Conservation (phyloP, 345 rosid species). For the Adansonia digitata region DNA sequence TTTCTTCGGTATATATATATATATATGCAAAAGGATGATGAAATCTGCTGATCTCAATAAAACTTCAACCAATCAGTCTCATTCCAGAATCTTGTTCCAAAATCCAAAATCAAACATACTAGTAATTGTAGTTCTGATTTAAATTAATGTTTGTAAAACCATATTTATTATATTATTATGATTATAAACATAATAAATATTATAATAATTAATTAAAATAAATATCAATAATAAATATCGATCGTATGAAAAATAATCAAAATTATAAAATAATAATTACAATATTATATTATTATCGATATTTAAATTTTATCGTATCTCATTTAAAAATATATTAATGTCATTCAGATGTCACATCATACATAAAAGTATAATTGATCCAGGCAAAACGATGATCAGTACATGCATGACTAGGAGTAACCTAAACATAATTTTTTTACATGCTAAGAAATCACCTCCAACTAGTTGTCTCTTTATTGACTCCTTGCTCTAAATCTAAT, state of each 20-base stretch:
- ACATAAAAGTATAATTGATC: not conserved
- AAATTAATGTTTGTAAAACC: too few species aligned
- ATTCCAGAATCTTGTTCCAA: not conserved
- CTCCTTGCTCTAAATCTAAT: not conserved
- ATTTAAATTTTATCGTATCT: too few species aligned
- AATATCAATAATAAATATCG: too few species aligned
- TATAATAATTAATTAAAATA: too few species aligned
- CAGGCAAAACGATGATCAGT: not conserved
- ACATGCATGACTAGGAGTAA: not conserved
- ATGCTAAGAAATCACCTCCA: not conserved
- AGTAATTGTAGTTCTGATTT: not conserved
- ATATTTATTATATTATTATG: too few species aligned
- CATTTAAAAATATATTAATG: not conserved
- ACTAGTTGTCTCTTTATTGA: not conserved
- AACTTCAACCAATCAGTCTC: not conserved
- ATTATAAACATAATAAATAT: too few species aligned
- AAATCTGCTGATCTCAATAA: not conserved
- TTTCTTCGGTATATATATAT: not conserved
- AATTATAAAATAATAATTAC: too few species aligned
- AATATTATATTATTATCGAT: too few species aligned
- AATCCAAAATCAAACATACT: not conserved
- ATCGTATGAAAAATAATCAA: too few species aligned
- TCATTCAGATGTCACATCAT: not conserved
- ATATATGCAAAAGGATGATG: too few species aligned
- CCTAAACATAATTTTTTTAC: too few species aligned